Conservation (phyloP, 305 asterid genomes). For the Solanum hybrid region DNA sequence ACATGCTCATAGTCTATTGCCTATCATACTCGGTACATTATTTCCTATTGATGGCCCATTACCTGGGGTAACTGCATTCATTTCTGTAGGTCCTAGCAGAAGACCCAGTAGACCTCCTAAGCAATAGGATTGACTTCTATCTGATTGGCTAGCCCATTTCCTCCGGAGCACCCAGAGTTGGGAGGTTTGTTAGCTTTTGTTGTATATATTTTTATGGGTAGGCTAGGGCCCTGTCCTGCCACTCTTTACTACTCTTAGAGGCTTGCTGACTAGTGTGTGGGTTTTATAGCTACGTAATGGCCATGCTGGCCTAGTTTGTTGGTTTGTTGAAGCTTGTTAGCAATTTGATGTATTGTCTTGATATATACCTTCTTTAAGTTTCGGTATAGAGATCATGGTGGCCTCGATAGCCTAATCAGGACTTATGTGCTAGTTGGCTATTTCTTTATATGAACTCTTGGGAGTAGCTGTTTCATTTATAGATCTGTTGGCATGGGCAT, state of each 20-base stretch:
- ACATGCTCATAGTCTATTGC: not conserved
- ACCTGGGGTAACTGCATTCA: not conserved
- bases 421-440: not conserved
- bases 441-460: not conserved
- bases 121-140: not conserved
- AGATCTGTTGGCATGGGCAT: not conserved
- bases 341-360: not conserved
- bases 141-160: not conserved
- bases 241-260: too few species aligned
- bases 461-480: not conserved
- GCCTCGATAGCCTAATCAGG: not conserved
- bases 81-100: not conserved
- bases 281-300: not conserved
- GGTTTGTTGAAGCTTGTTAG: not conserved
- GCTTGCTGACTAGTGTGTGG: not conserved
- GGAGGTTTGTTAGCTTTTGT: not conserved
- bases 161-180: not conserved
- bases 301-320: not conserved
- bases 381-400: not conserved
- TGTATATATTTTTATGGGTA: not conserved
- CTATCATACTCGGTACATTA: not conserved
- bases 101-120: not conserved
- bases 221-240: not conserved
- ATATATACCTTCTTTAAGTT: not conserved
- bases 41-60: not conserved